Conservation (phyloP, 768 basidiomycete genomes). For the Lentinula raphanica region DNA sequence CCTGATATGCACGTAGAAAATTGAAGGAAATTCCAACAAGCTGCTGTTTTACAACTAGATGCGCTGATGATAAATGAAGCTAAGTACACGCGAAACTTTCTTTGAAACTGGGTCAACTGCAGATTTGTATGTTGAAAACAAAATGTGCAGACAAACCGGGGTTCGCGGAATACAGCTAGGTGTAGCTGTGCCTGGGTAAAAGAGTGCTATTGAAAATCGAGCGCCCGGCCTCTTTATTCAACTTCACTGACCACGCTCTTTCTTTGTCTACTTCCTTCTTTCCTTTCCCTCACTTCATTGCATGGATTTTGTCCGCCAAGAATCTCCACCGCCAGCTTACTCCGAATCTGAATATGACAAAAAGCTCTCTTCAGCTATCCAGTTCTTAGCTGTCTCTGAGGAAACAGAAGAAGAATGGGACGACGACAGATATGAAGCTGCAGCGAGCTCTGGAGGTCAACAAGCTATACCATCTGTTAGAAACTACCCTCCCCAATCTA, state of each 20-base stretch:
- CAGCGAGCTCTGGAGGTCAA: neutral
- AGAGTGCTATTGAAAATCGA: neutral
- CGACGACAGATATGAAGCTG: neutral
- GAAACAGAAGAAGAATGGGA: neutral
- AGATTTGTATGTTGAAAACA: neutral
- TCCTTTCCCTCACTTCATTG: neutral
- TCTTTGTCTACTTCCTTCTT: neutral
- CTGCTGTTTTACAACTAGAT: too few relatives aligned
- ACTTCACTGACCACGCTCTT: too few relatives aligned
- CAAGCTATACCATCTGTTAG: neutral
- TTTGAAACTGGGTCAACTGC: too few relatives aligned
- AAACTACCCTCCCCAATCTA: neutral
- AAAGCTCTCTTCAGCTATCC: neutral
- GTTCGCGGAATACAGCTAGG: neutral
- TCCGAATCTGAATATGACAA: neutral
- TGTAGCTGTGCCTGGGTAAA: neutral
- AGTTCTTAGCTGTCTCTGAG: neutral
- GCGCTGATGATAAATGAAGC: too few relatives aligned
- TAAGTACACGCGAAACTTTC: too few relatives aligned
- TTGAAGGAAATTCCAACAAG: too few relatives aligned
- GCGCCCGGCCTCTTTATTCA: neutral
- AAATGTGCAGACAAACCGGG: neutral
- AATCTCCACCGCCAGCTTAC: constrained; percentile 5
- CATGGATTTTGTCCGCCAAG: constrained; percentile 1
- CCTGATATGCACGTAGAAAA: neutral